Conservation (phyloP, 1,139 yeast genomes). For the Wickerhamiella infanticola region DNA sequence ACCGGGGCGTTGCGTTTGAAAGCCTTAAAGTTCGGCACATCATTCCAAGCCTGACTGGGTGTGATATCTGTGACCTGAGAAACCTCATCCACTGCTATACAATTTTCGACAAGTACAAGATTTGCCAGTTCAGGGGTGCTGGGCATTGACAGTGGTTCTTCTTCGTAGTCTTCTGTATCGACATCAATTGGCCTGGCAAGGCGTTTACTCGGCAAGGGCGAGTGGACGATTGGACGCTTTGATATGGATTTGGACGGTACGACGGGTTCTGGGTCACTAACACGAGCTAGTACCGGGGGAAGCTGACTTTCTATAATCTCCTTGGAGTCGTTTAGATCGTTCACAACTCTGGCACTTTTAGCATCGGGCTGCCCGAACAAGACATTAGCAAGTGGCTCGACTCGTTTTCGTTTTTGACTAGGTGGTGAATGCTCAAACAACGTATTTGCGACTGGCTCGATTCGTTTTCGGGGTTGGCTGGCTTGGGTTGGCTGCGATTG, state of each 20-base stretch:
- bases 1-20: conserved; percentile 3
- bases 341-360: no score
- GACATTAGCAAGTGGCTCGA: neutral
- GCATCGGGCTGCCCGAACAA: neutral
- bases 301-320: no score
- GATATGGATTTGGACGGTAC: no score
- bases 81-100: neutral
- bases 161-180: neutral
- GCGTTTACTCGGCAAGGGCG: neutral
- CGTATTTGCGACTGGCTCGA: neutral
- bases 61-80: neutral
- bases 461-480: neutral
- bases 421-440: neutral
- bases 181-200: neutral
- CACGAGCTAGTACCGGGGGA: no score
- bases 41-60: neutral
- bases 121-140: neutral
- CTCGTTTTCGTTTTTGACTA: neutral
- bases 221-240: no score
- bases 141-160: neutral
- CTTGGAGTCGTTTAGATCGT: no score
- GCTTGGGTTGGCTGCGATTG: neutral
- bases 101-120: neutral
- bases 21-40: conserved; percentile 8
- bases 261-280: no score